Evolutionary conservation across 2,329 filamentous ascomycete species (phyloP).

Genomic region (Pezicula rhizophila): DNA sequence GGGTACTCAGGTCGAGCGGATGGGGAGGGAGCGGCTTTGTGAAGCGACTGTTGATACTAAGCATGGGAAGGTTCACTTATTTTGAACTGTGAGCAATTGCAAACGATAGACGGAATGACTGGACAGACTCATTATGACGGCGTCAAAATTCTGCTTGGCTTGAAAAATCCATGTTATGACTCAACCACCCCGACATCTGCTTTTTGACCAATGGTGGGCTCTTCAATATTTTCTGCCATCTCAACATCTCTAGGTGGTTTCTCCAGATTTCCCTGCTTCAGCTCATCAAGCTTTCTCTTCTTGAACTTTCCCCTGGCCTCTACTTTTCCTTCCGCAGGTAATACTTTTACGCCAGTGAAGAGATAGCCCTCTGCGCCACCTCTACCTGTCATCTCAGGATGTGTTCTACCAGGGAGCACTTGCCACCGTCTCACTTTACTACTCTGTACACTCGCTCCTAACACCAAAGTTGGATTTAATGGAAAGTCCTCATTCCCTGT

Average conservation of each 20-base stretch:
- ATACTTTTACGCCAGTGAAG: constrained; percentile 74
- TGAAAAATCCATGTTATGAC: no score
- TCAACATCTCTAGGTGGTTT: background rate
- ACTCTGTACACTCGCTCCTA: constrained; percentile 76
- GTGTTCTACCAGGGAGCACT: constrained; percentile 83
- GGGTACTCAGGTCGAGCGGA: no score
- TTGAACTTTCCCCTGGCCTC: constrained; percentile 72
- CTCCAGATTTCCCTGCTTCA: background rate
- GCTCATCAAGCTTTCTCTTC: background rate
- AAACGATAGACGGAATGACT: no score
- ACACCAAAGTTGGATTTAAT: constrained; percentile 76
- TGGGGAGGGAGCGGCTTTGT: no score
- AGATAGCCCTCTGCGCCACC: constrained; percentile 89
- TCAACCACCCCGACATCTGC: no score
- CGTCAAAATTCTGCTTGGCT: no score
- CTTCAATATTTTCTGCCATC: background rate
- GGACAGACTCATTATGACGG: no score
- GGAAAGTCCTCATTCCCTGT: constrained; percentile 69
- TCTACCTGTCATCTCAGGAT: constrained; percentile 84
- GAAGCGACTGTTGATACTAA: no score
- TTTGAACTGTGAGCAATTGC: no score
- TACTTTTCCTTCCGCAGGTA: constrained; percentile 73
- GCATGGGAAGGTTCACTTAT: no score
- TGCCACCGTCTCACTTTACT: constrained; percentile 78
- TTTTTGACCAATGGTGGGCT: background rate